Conservation (phyloP, 169 alveolate genomes). For the Eimeria sp. region DNA sequence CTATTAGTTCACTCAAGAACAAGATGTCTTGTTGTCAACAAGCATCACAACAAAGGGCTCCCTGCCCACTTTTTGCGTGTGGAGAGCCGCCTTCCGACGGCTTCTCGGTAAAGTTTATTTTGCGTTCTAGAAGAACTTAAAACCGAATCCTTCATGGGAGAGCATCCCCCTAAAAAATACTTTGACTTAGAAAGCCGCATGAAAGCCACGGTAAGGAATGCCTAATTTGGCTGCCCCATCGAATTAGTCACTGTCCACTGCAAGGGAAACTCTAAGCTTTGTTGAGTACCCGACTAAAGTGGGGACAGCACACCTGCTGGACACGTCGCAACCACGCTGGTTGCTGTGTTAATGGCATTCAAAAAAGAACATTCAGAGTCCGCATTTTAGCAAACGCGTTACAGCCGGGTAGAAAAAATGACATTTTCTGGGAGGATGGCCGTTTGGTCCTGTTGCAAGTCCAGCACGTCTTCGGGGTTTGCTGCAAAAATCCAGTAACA, state of each 20-base stretch:
- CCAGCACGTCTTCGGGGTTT: background rate
- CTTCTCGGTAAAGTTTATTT: background rate
- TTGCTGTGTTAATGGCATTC: background rate
- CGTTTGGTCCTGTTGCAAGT: constrained; percentile 20
- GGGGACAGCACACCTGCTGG: background rate
- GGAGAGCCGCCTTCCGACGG: background rate
- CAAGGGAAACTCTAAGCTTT: background rate
- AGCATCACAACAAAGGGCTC: background rate
- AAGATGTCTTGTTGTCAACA: background rate
- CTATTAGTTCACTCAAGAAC: background rate
- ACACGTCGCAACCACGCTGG: background rate
- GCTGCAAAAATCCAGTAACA: constrained; percentile 12
- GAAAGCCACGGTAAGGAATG: background rate
- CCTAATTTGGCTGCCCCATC: background rate
- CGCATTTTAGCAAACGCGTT: background rate
- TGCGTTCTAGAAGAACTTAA: too few relatives aligned
- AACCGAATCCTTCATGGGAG: background rate
- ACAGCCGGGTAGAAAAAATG: constrained; percentile 1
- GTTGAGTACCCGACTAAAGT: background rate
- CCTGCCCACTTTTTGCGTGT: background rate
- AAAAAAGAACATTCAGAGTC: background rate
- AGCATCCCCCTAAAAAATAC: background rate
- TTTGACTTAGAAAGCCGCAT: background rate
- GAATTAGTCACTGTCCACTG: background rate
- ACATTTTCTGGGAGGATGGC: background rate